Percentiles rank a stretch among this genome's conserved stretches.
Evolutionary conservation across 768 basidiomycete species (phyloP).

Genomic region (Suillus fuscotomentosus): DNA sequence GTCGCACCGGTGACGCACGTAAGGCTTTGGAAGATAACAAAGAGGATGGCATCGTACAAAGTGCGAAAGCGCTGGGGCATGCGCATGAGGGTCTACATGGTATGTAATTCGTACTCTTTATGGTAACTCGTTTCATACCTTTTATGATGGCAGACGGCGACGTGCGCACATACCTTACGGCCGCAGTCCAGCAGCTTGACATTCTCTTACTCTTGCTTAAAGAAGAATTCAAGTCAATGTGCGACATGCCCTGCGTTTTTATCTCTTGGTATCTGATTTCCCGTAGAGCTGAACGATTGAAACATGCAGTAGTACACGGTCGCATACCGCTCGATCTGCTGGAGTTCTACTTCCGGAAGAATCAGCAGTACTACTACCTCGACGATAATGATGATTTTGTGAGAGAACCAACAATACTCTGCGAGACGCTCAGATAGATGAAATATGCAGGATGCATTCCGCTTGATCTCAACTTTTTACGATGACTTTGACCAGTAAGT

Average conservation of each 20-base stretch:
- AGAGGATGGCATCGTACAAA: not conserved
- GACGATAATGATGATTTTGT: conserved; percentile 3
- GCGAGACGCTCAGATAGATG: not conserved
- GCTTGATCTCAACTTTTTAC: not conserved
- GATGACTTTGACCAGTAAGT: conserved; percentile 2
- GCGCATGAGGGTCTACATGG: not conserved
- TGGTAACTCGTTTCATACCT: not conserved
- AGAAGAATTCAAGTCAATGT: conserved; percentile 17
- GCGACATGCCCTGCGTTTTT: not conserved
- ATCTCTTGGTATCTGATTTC: not conserved
- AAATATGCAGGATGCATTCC: not conserved
- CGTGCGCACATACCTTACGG: not conserved
- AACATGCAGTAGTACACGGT: conserved; percentile 8
- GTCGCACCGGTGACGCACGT: not conserved
- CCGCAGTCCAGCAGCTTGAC: conserved; percentile 10
- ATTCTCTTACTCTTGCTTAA: conserved; percentile 10
- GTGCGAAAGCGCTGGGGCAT: not conserved
- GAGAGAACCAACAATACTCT: not conserved
- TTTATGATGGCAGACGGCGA: not conserved
- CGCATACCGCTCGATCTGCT: conserved; percentile 17
- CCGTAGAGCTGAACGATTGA: not conserved
- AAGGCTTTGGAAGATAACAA: not conserved
- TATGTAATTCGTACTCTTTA: not conserved
- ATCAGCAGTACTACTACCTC: conserved; percentile 1
- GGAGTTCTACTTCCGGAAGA: conserved; percentile 6